Base-by-base conservation (phyloP, 768 basidiomycete genomes). In the Amanita molliuscula region DNA sequence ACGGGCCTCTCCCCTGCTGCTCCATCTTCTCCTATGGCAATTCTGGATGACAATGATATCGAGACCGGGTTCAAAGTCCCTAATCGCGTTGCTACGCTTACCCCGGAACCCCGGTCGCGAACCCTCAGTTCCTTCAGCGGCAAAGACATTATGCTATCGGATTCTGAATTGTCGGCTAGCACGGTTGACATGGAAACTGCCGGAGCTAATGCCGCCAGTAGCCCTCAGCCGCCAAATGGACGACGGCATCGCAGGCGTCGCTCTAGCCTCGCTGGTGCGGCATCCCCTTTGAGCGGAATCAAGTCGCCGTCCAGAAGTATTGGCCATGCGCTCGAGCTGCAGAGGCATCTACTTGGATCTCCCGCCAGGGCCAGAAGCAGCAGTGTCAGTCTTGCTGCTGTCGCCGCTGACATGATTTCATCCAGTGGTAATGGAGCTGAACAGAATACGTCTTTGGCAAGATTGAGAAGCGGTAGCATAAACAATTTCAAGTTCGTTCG, bases 181-280 rank as follows among this genome's bases (percentile, higher is more conserved):
- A 31, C 0, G 10, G 6, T 5, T 46, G 34, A 29, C 44, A 34
- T 35, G 34, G 44, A 28, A 43, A 43, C 5, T 15, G 15, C 15
- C 9, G 41, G 11, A 1, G 23, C 54, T 47, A 33, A 21, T 42
- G 56, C 29, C 34, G 16, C 21, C 5, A 29, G 16, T 5, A 31
- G 31, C 11, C 31, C 35, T 16, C 46, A 28, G 25, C 23, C 36
- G 1, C 46, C 11, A 26, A 26, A 58, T 36, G 44, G 50, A 23
- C 74, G 75, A 21, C 71, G 71, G 29, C 70, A 79, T 23, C 77
- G 84, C 42, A 75, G 72, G 46, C 76, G 84, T 36, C 77, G 81
- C 36, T 82, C 81, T 15, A 84, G 81, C 33, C 62, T 85, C 26
- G 83, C 77, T 4, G 53, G 78, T 18, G 71, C 64, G 3, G 66